phyloP scores from a whole-genome alignment of 345 rosid species.

The Anastatica hierochuntica region DNA sequence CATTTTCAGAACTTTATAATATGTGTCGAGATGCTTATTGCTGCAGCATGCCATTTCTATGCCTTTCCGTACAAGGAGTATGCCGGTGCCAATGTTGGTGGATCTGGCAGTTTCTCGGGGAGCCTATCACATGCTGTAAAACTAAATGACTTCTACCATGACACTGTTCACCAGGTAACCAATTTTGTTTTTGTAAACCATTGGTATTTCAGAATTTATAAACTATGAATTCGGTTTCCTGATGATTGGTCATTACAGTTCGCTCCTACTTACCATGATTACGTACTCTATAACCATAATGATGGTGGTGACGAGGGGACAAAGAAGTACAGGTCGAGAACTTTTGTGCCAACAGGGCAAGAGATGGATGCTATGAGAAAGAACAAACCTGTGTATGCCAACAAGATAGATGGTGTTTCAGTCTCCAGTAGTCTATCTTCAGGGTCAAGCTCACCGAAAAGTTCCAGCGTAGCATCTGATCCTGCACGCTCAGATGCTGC shows the following conservation, averaged over 20 bases:
- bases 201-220: background rate
- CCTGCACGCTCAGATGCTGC: conserved; percentile 34
- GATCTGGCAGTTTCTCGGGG: conserved; percentile 57
- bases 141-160: conserved; percentile 93
- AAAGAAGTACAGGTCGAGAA: conserved; percentile 81
- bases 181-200: background rate
- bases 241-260: conserved; percentile 47
- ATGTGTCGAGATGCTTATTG: conserved; percentile 97
- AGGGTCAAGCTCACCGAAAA: conserved; percentile 46
- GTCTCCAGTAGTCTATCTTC: conserved; percentile 62
- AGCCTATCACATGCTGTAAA: conserved; percentile 90
- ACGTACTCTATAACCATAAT: conserved; percentile 78
- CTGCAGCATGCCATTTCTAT: conserved; percentile 85
- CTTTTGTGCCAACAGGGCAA: conserved; percentile 96
- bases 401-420: conserved; percentile 76
- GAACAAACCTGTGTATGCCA: conserved; percentile 54
- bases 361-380: conserved; percentile 95
- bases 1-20: conserved; percentile 76
- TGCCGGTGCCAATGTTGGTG: conserved; percentile 90
- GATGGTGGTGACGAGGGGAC: conserved; percentile 82
- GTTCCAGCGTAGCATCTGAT: conserved; percentile 28
- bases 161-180: conserved; percentile 90
- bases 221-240: background rate
- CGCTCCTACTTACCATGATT: conserved; percentile 97
- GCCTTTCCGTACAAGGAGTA: conserved; percentile 99